Conservation (phyloP, 1,139 yeast genomes). For the Scheffersomyces quercinus region DNA sequence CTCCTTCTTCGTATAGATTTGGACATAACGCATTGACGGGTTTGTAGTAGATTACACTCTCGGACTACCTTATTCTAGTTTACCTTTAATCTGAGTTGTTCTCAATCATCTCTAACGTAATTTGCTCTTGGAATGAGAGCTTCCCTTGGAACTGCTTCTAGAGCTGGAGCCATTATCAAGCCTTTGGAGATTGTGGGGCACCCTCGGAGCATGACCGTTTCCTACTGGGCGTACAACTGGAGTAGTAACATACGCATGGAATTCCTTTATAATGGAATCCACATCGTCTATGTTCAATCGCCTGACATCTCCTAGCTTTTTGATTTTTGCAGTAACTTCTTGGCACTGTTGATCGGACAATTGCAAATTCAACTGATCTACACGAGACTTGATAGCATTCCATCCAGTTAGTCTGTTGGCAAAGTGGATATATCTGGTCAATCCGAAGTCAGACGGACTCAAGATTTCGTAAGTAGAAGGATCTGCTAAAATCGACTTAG, state of each 20-base stretch:
- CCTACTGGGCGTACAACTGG: conserved; percentile 23
- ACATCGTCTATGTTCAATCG: conserved; percentile 95
- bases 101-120: no score
- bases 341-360: conserved; percentile 91
- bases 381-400: conserved; percentile 98
- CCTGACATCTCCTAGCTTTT: conserved; percentile 92
- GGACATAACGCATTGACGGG: no score
- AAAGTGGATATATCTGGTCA: conserved; percentile 92
- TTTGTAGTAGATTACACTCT: no score
- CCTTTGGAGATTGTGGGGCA: conserved; percentile 22
- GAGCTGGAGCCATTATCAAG: conserved; percentile 9
- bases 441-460: conserved; percentile 92
- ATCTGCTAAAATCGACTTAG: conserved; percentile 97
- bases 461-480: conserved; percentile 97
- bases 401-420: conserved; percentile 98
- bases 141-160: no score
- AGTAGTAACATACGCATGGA: conserved; percentile 65
- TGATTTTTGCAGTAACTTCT: conserved; percentile 91
- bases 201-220: conserved; percentile 7
- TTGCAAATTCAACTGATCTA: conserved; percentile 90
- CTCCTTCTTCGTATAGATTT: no score
- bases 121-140: no score
- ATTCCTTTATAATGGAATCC: conserved; percentile 93
- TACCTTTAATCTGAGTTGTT: no score
- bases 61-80: no score